Evolutionary conservation across 2,329 filamentous ascomycete species (phyloP), one percentile per base, ranked within the genome.

Genomic region (Corynespora cassiicola): DNA sequence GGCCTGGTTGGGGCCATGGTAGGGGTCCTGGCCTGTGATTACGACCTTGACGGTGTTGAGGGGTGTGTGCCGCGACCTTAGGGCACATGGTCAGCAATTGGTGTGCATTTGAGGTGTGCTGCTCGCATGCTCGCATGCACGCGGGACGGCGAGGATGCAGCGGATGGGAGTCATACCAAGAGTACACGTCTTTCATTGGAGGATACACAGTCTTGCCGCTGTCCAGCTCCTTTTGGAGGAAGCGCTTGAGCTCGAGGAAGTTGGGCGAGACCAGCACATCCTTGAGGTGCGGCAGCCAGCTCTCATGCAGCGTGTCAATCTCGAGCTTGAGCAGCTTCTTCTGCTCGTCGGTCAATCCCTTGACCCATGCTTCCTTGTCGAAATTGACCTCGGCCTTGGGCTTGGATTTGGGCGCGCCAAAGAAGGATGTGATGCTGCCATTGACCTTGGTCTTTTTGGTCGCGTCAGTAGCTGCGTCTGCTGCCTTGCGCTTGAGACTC

Each of bases 1-100:
- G 33, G 94, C 94, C 76, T 99, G 94, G 69, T 95, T 95, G 66
- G 83, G 69, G 67, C 95, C 95, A 75, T 99, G 94, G 70, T 99
- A 99, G 3, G 94, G 94, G 66, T 99, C 94, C 74, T 99, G 94
- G 51, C 94, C 94, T 37, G 97, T 71, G 61, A 99, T 90, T 45
- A 99, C 91, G 40, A 88, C 87, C 69, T 95, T 96, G 67, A 97
- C 91, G 10, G 79, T 86, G 73, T 86, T 75, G 56, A 99, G 85
- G 6, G 94, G 91, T 1, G 92, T 96, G 68, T 95, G 87, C 17
- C 90, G 87, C 45, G 92, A 96, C 92, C 92, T 96, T 42, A 19
- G 17, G 14, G 5, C 15, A 16, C 19, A 28, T 30, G 12, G 30
- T 53, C 26, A 53, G 47, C 39, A 36, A 35, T 36, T 35, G 35